Percentiles rank a stretch among this genome's conserved stretches.
Evolutionary conservation across 345 rosid species (phyloP).

Genomic region (Euphorbia tirucalli): DNA sequence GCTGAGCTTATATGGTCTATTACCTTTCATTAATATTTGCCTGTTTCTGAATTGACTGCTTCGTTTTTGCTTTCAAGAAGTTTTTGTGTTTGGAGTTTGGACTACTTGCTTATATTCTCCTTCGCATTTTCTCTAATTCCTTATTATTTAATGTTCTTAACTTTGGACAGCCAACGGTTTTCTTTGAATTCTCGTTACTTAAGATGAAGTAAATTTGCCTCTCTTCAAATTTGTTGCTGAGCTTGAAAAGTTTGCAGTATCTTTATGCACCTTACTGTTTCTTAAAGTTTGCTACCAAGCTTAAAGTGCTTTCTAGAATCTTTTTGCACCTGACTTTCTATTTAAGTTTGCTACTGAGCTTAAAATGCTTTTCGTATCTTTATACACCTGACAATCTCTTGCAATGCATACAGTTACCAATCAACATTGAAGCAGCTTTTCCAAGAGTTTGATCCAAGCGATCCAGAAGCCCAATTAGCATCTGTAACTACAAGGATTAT

Average conservation of each 20-base stretch:
- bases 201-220: background rate
- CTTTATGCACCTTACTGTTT: background rate
- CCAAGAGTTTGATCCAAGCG: slow-evolving; percentile 59
- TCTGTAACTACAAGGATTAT: slow-evolving; percentile 74
- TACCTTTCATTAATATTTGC: background rate
- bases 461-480: slow-evolving; percentile 64
- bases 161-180: background rate
- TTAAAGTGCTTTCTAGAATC: background rate
- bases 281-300: background rate
- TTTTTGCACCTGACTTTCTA: background rate
- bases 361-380: slow-evolving; percentile 4
- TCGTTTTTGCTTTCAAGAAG: too few species aligned
- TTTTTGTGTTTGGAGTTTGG: too few species aligned
- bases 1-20: background rate
- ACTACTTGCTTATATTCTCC: too few species aligned
- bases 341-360: background rate
- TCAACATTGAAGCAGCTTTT: slow-evolving; percentile 81
- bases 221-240: background rate
- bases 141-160: slow-evolving; percentile 6
- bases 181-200: background rate
- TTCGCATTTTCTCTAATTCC: background rate
- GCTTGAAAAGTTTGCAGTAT: too few species aligned
- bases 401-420: slow-evolving; percentile 57
- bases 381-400: slow-evolving; percentile 16
- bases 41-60: too few species aligned